These are phyloP conservation scores for Gypsophila paniculata DNA, from an alignment of 179 eudicot species.

Conservation along the genomic window DNA sequence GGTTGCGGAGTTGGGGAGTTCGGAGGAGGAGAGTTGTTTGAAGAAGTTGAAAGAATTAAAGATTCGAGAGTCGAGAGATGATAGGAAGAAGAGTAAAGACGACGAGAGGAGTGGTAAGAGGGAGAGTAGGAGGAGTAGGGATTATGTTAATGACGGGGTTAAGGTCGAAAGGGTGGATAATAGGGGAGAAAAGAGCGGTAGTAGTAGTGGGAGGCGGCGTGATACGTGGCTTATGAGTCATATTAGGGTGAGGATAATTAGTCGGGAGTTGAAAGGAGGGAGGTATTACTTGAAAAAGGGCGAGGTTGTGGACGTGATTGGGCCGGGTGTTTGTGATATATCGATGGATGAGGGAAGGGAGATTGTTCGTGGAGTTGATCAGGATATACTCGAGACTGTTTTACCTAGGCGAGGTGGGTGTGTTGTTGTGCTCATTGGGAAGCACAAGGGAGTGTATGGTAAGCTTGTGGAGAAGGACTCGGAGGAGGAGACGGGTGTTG, in stretches of 20 bases:
- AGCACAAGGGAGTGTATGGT: conserved; percentile 75
- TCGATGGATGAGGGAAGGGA: conserved; percentile 71
- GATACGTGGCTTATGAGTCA: conserved; percentile 72
- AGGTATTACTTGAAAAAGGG: conserved; percentile 72
- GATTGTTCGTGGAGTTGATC: conserved; percentile 76
- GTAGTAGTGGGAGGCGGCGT: conserved; percentile 20
- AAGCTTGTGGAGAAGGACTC: conserved; percentile 60
- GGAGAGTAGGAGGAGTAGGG: conserved; percentile 42
- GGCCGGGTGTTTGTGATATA: conserved; percentile 72
- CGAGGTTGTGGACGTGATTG: conserved; percentile 76
- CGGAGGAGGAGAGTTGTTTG: conserved; percentile 63
- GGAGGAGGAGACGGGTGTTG: conserved; percentile 63
- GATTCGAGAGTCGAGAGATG: conserved; percentile 31
- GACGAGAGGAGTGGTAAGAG: conserved; percentile 27
- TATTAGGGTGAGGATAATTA: conserved; percentile 70
- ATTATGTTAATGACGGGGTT: conserved; percentile 16
- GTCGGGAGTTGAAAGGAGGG: conserved; percentile 69
- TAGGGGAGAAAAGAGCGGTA: conserved; percentile 30
- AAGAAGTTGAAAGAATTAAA: conserved; percentile 55
- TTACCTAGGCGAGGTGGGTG: conserved; percentile 77
- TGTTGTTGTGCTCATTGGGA: conserved; percentile 66
- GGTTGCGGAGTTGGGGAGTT: conserved; percentile 64
- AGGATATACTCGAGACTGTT: conserved; percentile 69
- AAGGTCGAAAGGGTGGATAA: conserved; percentile 21
- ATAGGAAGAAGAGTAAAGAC: conserved; percentile 27